Percentiles rank a stretch among this genome's conserved stretches.
Conservation (phyloP, 1,284 basidiomycete species). For the Ceratobasidium sp. region DNA sequence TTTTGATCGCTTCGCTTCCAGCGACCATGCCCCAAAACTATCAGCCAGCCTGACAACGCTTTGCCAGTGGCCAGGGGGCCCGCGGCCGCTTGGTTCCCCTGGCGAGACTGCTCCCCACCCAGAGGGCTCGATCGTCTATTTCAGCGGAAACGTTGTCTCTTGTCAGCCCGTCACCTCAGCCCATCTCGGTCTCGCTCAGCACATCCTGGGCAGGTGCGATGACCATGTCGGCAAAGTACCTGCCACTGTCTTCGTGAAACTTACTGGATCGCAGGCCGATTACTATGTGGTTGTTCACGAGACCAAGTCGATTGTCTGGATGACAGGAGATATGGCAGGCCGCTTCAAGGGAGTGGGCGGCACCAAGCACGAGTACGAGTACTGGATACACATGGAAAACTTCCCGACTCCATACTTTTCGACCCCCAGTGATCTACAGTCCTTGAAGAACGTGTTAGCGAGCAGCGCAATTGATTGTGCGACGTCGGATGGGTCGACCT, state of each 20-base stretch:
- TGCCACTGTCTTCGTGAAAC: slow-evolving; percentile 30
- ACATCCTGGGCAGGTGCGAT: slow-evolving; percentile 12
- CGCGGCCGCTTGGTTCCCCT: too few species aligned
- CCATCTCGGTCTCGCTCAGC: background rate
- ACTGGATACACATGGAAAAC: slow-evolving; percentile 43
- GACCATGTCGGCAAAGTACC: background rate
- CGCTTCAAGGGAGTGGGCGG: slow-evolving; percentile 9
- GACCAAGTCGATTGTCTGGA: slow-evolving; percentile 21
- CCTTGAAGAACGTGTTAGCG: slow-evolving; percentile 22
- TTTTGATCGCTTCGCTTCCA: too few species aligned
- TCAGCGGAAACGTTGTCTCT: slow-evolving; percentile 14
- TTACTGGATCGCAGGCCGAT: slow-evolving; percentile 2
- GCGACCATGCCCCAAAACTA: too few species aligned
- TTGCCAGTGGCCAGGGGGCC: too few species aligned
- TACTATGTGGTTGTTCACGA: slow-evolving; percentile 34
- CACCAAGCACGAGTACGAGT: slow-evolving; percentile 38
- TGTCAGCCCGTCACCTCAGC: slow-evolving; percentile 10
- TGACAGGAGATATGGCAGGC: background rate
- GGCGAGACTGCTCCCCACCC: slow-evolving; percentile 9
- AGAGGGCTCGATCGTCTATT: slow-evolving; percentile 28
- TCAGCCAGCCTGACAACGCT: too few species aligned
- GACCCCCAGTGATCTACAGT: slow-evolving; percentile 8
- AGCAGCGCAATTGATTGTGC: slow-evolving; percentile 24
- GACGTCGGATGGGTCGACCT: slow-evolving; percentile 38
- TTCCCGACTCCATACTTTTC: slow-evolving; percentile 31